Evolutionary conservation across 169 alveolate genomes (phyloP), one percentile per base, ranked within the genome.

Genomic region (Miamiensis avidus): DNA sequence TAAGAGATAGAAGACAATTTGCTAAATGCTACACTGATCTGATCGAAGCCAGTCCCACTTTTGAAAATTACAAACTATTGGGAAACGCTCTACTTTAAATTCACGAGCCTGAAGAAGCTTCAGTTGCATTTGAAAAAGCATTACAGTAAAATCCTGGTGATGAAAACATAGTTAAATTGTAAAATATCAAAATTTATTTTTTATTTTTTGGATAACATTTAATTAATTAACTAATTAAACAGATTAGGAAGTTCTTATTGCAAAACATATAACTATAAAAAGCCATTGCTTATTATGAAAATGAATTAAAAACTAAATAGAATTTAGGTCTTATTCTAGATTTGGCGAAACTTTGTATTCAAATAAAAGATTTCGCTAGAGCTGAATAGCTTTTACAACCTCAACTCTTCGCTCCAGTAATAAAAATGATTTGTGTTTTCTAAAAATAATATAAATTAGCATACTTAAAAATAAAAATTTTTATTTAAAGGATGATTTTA

Each of bases 71-170:
- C 83, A 91, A 93, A 83, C 84, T 94, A 83, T 93, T 95, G 0
- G 99, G 97, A 34, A 94, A 96, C 76, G 98, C 99, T 32, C 89
- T 97, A 27, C 93, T 97, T 97, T 93, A 94, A 76, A 97, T 95
- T 49, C 89, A 94, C 78, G 98, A 96, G 72, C 98, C 98, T 25
- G 97, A 95, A 86, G 98, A 97, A 73, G 99, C 99, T 0, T 94
- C 95, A 76, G 89, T 82, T 65, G 94, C 93, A 78, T 97, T 95
- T 87, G 96, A 95, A 88, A 92, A 94, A 87, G 98, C 98, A 1
- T 86, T 93, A 30, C 88, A 91, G 65, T 65, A 90, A n/a, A 82
- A 89, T 31, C 89, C 94, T 29, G 94, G 88, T 74, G 97, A 94
- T 88, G 81, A 88, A 49, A 87, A 89, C 72, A 86, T 96, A 0